phyloP scores from a whole-genome alignment of 2,329 filamentous ascomycete genomes.

The Ambrosiella beaveri region DNA sequence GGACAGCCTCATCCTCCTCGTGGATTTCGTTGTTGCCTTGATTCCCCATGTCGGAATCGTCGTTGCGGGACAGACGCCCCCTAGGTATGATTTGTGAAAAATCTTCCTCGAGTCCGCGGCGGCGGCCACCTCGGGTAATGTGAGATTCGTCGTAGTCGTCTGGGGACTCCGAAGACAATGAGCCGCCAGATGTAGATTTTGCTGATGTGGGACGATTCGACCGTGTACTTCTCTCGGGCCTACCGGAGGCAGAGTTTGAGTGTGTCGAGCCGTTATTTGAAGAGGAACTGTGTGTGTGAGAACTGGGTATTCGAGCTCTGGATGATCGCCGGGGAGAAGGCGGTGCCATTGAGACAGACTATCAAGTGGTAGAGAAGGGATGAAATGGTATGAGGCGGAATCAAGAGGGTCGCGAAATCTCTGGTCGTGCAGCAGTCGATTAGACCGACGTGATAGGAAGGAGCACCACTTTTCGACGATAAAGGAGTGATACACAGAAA shows the following conservation, averaged over 20 bases:
- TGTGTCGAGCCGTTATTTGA: conserved; percentile 24
- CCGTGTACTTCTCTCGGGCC: conserved; percentile 57
- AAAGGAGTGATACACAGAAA: not conserved
- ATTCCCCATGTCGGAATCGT: conserved; percentile 36
- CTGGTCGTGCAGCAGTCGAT: not conserved
- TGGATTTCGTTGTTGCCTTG: conserved; percentile 45
- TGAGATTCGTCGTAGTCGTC: conserved; percentile 53
- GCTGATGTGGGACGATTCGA: conserved; percentile 46
- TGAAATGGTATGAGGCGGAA: not conserved
- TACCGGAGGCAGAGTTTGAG: conserved; percentile 61
- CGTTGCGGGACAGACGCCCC: conserved; percentile 20
- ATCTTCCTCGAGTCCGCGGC: conserved; percentile 53
- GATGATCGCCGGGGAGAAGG: conserved; percentile 72
- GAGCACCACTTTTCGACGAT: not conserved
- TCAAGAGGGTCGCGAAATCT: not conserved
- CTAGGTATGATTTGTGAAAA: conserved; percentile 23
- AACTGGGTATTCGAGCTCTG: conserved; percentile 64
- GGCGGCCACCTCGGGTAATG: conserved; percentile 60
- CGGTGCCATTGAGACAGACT: conserved; percentile 36
- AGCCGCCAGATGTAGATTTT: conserved; percentile 61
- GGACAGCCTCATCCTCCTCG: conserved; percentile 83
- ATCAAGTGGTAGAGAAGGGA: conserved; percentile 15
- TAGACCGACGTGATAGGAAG: not conserved
- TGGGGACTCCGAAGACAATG: conserved; percentile 50
- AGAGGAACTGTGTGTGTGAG: conserved; percentile 42